Evolutionary conservation across 2,329 filamentous ascomycete species (phyloP), one percentile per base, ranked within the genome.

Genomic region (Epichloe coenophiala): DNA sequence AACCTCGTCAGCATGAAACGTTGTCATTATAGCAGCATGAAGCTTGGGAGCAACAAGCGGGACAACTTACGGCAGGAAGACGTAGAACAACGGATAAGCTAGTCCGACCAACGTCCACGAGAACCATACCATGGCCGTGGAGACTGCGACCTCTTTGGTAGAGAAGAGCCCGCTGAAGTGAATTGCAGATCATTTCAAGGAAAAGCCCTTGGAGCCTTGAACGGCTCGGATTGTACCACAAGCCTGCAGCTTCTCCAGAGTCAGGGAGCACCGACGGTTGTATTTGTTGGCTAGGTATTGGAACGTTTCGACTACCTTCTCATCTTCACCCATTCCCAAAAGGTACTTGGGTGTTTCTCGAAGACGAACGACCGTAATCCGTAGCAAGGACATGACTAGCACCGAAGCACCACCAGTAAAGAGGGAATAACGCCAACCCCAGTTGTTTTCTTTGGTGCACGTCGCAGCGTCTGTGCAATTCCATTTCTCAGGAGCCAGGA

Each of bases 61-160:
- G 11, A 48, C 13, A 15, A 64, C 68, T 55, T 62, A 74, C 69
- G 80, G 80, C 2, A 88, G 67, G 62, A 88, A 89, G 49, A 87
- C 83, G 56, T 86, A 84, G 64, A 85, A 89, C 0, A 89, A 70
- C 0, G 85, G 84, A 57, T 88, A 88, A 0, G 81, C 83, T 0
- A 88, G 72, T 6, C 84, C 84, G 36, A 87, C 84, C 2, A 84
- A 60, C 0, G 77, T 72, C 84, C 84, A 88, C 0, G 78, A 82
- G 5, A 84, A 60, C 77, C 81, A 86, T 54, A 88, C 79, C 52
- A 88, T 65, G 0, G 67, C 54, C 0, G 83, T 88, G 0, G 78
- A 83, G 2, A 81, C 60, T 1, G 68, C 77, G 50, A 87, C 77
- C 51, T 71, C 74, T 48, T 63, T 74, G 1, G 81, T 85, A 0